A percentile compares a stretch with the other conserved stretches of the same genome.
Conservation (phyloP, 192 early-diverging fungal genomes). For the Coemansia sp. region DNA sequence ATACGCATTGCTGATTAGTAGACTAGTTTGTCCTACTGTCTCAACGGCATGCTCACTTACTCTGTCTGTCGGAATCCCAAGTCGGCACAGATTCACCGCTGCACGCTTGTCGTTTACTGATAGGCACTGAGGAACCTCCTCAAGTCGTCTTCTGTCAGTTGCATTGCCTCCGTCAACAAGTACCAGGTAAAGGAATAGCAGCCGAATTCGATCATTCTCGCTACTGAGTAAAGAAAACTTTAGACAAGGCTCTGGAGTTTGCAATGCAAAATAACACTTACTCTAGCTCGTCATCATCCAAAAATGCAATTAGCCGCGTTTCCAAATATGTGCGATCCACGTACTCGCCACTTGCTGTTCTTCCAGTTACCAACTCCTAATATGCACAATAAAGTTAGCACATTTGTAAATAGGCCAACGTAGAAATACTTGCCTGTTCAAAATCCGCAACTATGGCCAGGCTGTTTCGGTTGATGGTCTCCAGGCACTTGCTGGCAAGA, state of each 20-base stretch:
- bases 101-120: conserved; percentile 40
- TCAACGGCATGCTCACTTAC: conserved; percentile 12
- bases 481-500: conserved; percentile 47
- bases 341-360: conserved; percentile 1
- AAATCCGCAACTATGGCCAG: conserved; percentile 36
- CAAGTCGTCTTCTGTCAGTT: conserved; percentile 35
- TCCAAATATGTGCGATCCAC: conserved; percentile 25
- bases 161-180: conserved; percentile 29
- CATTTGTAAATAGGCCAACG: not conserved
- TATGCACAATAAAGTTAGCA: not conserved
- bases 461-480: conserved; percentile 24
- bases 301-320: conserved; percentile 33
- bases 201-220: conserved; percentile 32
- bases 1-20: too few species aligned
- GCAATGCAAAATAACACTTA: conserved; percentile 13
- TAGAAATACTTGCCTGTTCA: conserved; percentile 43
- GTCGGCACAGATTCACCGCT: conserved; percentile 26
- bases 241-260: not conserved
- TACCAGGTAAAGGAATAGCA: conserved; percentile 45
- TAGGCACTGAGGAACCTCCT: conserved; percentile 47
- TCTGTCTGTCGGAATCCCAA: conserved; percentile 36
- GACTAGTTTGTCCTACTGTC: not conserved
- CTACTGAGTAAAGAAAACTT: conserved; percentile 13
- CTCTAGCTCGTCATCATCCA: conserved; percentile 35
- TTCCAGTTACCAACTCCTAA: conserved; percentile 38